These are phyloP conservation scores for Coprinopsis strossmayeri DNA, from an alignment of 768 basidiomycete genomes.

Conservation along the genomic window DNA sequence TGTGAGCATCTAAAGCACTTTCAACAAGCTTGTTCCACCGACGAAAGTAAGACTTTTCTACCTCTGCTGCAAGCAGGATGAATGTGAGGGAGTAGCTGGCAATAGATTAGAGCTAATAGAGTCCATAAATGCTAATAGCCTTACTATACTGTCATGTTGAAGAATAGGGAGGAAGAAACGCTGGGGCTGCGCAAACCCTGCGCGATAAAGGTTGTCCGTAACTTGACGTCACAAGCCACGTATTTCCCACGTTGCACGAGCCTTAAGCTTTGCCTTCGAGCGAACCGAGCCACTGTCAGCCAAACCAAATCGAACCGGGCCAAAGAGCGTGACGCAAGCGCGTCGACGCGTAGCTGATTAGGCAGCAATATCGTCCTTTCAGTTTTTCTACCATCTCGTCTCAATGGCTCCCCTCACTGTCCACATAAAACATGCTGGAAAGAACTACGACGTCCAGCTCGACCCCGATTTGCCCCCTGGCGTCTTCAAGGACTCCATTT, in stretches of 20 bases:
- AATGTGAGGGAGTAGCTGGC: slow-evolving; percentile 75
- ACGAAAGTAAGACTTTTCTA: slow-evolving; percentile 12
- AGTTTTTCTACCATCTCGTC: slow-evolving; percentile 5
- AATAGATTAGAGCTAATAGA: not conserved
- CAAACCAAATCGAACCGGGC: too few relatives aligned
- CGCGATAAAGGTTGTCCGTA: too few relatives aligned
- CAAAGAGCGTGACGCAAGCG: slow-evolving; percentile 15
- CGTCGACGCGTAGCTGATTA: slow-evolving; percentile 14
- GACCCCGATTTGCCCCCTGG: slow-evolving; percentile 63
- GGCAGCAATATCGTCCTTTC: not conserved
- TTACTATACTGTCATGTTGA: slow-evolving; percentile 14
- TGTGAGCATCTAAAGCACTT: slow-evolving; percentile 54
- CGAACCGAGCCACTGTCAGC: too few relatives aligned
- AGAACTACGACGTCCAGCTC: slow-evolving; percentile 62
- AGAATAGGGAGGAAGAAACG: not conserved
- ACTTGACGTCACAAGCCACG: not conserved
- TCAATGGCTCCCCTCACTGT: slow-evolving; percentile 67
- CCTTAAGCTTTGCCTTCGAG: too few relatives aligned
- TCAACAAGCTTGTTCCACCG: not conserved
- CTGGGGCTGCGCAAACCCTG: too few relatives aligned
- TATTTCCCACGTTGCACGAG: not conserved
- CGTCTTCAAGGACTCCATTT: slow-evolving; percentile 80
- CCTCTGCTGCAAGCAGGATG: slow-evolving; percentile 72
- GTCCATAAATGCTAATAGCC: not conserved
- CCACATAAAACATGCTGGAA: slow-evolving; percentile 87